phyloP scores from a whole-genome alignment of 2,329 filamentous ascomycete species.

The Rhinocladiella mackenziei region DNA sequence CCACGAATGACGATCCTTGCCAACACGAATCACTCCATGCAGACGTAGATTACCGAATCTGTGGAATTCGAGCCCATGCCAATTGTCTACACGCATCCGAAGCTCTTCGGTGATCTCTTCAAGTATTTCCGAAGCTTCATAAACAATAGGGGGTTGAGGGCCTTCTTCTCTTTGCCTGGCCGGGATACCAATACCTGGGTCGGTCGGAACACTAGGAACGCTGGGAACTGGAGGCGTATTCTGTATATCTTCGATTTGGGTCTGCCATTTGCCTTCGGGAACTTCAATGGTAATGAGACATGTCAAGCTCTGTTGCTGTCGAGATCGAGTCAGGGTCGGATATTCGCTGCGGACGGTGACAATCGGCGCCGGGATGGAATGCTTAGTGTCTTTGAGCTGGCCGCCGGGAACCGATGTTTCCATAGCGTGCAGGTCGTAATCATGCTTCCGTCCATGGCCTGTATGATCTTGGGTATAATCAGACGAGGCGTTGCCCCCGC shows the following conservation, averaged over 20 bases:
- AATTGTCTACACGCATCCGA: slow-evolving; percentile 87
- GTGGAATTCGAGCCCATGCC: slow-evolving; percentile 88
- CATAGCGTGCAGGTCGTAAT: slow-evolving; percentile 96
- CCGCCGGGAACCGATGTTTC: slow-evolving; percentile 77
- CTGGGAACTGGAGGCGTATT: slow-evolving; percentile 50
- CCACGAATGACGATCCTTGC: slow-evolving; percentile 95
- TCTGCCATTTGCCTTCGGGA: slow-evolving; percentile 83
- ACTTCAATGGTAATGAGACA: slow-evolving; percentile 94
- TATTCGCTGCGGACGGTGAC: slow-evolving; percentile 98
- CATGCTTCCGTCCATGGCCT: slow-evolving; percentile 68
- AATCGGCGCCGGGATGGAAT: slow-evolving; percentile 82
- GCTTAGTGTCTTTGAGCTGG: slow-evolving; percentile 63
- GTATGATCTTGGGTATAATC: slow-evolving; percentile 62
- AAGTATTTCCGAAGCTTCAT: slow-evolving; percentile 70
- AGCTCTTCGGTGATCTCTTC: slow-evolving; percentile 84
- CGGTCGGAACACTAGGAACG: slow-evolving; percentile 42
- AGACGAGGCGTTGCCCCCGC: slow-evolving; percentile 64
- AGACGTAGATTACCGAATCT: slow-evolving; percentile 85
- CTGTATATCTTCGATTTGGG: slow-evolving; percentile 73
- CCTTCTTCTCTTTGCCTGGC: slow-evolving; percentile 34
- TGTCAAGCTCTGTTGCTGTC: slow-evolving; percentile 90
- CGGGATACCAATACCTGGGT: slow-evolving; percentile 48
- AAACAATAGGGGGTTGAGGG: slow-evolving; percentile 34
- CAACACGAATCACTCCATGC: slow-evolving; percentile 84
- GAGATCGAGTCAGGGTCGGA: slow-evolving; percentile 83